Evolutionary conservation across 2,329 filamentous ascomycete species (phyloP).

Genomic region (Chrysoporthe cubensis): DNA sequence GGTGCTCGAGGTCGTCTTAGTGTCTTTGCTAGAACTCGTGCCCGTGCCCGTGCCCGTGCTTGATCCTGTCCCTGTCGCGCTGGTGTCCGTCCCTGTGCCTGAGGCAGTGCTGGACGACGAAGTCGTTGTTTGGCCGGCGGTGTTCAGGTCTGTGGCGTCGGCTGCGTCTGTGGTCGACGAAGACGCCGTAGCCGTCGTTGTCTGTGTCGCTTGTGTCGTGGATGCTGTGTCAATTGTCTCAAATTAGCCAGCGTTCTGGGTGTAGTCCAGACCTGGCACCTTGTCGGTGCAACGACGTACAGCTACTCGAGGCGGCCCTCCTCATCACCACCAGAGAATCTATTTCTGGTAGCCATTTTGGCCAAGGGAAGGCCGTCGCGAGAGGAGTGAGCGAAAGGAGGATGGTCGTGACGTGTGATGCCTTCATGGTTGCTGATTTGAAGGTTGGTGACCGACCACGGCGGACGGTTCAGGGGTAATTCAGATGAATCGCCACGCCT

Average conservation of each 20-base stretch:
- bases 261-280: conserved; percentile 17
- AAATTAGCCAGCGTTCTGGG: conserved; percentile 17
- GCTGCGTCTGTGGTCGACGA: conserved; percentile 32
- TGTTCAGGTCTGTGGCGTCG: conserved; percentile 47
- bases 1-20: conserved; percentile 27
- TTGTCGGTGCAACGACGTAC: conserved; percentile 24
- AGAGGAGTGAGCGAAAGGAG: conserved; percentile 57
- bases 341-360: conserved; percentile 57
- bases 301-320: conserved; percentile 40
- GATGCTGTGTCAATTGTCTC: conserved; percentile 29
- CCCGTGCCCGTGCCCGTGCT: conserved; percentile 29
- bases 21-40: conserved; percentile 25
- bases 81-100: conserved; percentile 33
- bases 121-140: conserved; percentile 36
- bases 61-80: conserved; percentile 30
- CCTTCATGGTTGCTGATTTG: conserved; percentile 49
- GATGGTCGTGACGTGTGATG: conserved; percentile 52
- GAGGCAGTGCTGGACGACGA: conserved; percentile 35
- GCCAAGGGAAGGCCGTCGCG: conserved; percentile 56
- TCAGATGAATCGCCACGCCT: not conserved
- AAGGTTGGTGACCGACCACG: conserved; percentile 14
- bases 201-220: conserved; percentile 31
- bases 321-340: conserved; percentile 59
- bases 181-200: conserved; percentile 30
- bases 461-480: conserved; percentile 17